Evolutionary conservation across 331 rosid genomes (phyloP).

Genomic region (Rosa hybrid): DNA sequence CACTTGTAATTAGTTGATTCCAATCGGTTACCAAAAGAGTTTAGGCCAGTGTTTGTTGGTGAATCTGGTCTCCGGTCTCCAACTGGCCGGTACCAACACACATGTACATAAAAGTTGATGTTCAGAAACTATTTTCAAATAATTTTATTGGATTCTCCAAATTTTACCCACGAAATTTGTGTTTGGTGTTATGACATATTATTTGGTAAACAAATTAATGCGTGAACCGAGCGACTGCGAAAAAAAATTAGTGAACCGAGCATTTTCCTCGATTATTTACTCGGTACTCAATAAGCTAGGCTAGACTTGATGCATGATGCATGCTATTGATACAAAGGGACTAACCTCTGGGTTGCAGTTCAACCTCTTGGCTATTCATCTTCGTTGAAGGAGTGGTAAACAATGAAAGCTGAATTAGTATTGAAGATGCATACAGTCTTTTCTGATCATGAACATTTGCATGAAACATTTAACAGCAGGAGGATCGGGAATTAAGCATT

Average conservation of each 20-base stretch:
- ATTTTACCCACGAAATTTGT: no score
- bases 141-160: no score
- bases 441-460: no score
- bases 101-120: not conserved
- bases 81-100: conserved; percentile 26
- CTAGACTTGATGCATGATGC: not conserved
- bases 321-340: not conserved
- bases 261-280: no score
- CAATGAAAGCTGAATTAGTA: not conserved
- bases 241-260: no score
- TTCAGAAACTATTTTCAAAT: no score
- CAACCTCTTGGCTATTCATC: conserved; percentile 35
- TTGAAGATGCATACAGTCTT: not conserved
- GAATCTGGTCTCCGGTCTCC: conserved; percentile 18
- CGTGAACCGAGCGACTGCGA: no score
- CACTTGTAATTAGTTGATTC: conserved; percentile 30
- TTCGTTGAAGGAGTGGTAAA: no score
- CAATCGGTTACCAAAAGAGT: not conserved
- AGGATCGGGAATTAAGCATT: no score
- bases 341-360: conserved; percentile 46
- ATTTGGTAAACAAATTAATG: no score
- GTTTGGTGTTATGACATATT: no score
- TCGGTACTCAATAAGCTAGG: not conserved
- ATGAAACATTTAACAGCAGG: no score
- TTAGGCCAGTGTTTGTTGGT: conserved; percentile 15